Base-by-base conservation (phyloP, 2,329 filamentous ascomycete genomes). In the Didymella exigua region DNA sequence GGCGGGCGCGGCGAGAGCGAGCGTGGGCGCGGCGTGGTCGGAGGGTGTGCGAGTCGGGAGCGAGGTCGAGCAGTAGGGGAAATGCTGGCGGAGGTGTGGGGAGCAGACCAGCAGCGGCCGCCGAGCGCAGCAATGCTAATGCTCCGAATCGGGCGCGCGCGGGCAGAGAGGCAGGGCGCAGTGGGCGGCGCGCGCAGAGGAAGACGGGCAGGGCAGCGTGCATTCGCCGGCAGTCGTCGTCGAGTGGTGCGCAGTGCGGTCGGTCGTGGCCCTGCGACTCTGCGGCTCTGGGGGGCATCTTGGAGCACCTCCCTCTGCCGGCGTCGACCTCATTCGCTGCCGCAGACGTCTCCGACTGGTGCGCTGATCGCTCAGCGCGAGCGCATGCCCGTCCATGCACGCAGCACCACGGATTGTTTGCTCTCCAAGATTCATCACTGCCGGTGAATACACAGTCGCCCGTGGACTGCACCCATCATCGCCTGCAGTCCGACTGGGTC, bases 341-440 rank as follows among this genome's bases (percentile, higher is more conserved):
- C 57, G 49, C 57, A 52, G 38, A 27, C 63, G 52, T 49, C 63
- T 62, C 59, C 63, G 63, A 64, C 61, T 66, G 51, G 59, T 36
- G 33, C 33, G n/a, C n/a, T n/a, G n/a, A n/a, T 36, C 27, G 5
- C 33, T 21, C 31, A 34, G n/a, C 10, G 4, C 10, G 31, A 34
- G 31, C 31, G 31, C 16, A 34, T 16, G 31, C 31, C 16, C n/a
- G 18, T 19, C n/a, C 7, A n/a, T 34, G 31, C n/a, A 34, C 31
- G 7, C 8, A 6, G 16, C 38, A 42, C 38, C 38, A 18, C 24
- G 13, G 26, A 21, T 23, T 30, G 26, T 26, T 14, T 30, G 9
- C 9, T 3, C 30, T 14, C n/a, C 5, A n/a, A n/a, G n/a, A n/a
- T n/a, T n/a, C n/a, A n/a, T n/a, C n/a, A n/a, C n/a, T n/a, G n/a